Evolutionary conservation across 768 basidiomycete species (phyloP).

Genomic region (Clitopilus passeckerianus): DNA sequence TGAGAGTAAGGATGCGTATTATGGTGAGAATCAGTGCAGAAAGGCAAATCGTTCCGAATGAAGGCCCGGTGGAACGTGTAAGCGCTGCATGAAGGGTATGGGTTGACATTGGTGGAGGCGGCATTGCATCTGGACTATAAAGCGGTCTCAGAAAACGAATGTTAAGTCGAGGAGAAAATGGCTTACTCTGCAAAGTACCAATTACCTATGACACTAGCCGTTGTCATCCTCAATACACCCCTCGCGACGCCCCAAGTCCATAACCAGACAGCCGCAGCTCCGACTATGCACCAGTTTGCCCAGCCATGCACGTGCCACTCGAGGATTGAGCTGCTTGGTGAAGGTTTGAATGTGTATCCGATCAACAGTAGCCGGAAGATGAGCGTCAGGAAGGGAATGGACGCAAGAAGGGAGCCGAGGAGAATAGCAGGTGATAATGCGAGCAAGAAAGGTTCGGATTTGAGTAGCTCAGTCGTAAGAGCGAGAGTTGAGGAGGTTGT

Average conservation of each 20-base stretch:
- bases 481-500: slow-evolving; percentile 52
- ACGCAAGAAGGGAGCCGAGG: slow-evolving; percentile 57
- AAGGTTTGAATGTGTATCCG: slow-evolving; percentile 38
- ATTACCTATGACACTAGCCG: slow-evolving; percentile 80
- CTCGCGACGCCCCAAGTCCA: slow-evolving; percentile 78
- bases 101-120: slow-evolving; percentile 53
- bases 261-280: slow-evolving; percentile 61
- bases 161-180: background rate
- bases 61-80: slow-evolving; percentile 74
- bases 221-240: slow-evolving; percentile 70
- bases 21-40: slow-evolving; percentile 73
- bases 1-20: slow-evolving; percentile 52
- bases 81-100: slow-evolving; percentile 76
- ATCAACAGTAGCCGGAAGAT: slow-evolving; percentile 74
- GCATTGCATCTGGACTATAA: slow-evolving; percentile 26
- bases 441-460: slow-evolving; percentile 70
- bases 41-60: slow-evolving; percentile 74
- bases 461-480: slow-evolving; percentile 65
- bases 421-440: slow-evolving; percentile 72
- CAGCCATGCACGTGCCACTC: slow-evolving; percentile 37
- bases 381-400: slow-evolving; percentile 76
- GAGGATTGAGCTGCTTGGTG: slow-evolving; percentile 16
- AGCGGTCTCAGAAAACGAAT: slow-evolving; percentile 2
- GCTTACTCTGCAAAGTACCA: slow-evolving; percentile 79
- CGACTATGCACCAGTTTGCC: slow-evolving; percentile 39